phyloP scores from a whole-genome alignment of 129 eudicot species.

The Flaveria robusta region DNA sequence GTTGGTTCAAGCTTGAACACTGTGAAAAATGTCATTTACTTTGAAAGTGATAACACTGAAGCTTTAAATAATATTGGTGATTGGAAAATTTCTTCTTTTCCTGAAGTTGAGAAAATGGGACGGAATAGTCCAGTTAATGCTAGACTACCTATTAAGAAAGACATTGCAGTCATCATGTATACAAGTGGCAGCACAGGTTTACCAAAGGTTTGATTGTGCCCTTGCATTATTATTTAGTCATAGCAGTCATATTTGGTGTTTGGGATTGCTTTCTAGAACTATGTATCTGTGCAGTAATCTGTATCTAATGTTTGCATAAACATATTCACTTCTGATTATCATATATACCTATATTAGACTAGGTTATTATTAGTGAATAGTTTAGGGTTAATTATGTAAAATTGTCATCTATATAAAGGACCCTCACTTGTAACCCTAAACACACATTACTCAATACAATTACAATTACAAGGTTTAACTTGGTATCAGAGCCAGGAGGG shows the following conservation, averaged over 20 bases:
- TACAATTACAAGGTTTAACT: too few species aligned
- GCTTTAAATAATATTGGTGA: constrained; percentile 37
- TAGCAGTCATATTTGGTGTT: not conserved
- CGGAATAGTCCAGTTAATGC: constrained; percentile 47
- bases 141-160: constrained; percentile 70
- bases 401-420: too few species aligned
- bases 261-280: not conserved
- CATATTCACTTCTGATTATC: not conserved
- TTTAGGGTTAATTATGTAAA: too few species aligned
- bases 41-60: constrained; percentile 58
- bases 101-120: constrained; percentile 82
- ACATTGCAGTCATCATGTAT: constrained; percentile 95
- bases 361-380: too few species aligned
- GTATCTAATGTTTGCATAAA: not conserved
- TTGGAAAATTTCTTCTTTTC: constrained; percentile 60
- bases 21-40: constrained; percentile 62
- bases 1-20: constrained; percentile 70
- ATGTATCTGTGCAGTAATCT: not conserved
- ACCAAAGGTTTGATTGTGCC: constrained; percentile 74
- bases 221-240: not conserved
- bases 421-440: too few species aligned
- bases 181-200: constrained; percentile 99
- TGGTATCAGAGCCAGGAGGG: too few species aligned
- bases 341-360: too few species aligned
- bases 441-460: too few species aligned